Evolutionary conservation across 2,329 filamentous ascomycete species (phyloP).

Genomic region (Magnaporthiopsis poae): DNA sequence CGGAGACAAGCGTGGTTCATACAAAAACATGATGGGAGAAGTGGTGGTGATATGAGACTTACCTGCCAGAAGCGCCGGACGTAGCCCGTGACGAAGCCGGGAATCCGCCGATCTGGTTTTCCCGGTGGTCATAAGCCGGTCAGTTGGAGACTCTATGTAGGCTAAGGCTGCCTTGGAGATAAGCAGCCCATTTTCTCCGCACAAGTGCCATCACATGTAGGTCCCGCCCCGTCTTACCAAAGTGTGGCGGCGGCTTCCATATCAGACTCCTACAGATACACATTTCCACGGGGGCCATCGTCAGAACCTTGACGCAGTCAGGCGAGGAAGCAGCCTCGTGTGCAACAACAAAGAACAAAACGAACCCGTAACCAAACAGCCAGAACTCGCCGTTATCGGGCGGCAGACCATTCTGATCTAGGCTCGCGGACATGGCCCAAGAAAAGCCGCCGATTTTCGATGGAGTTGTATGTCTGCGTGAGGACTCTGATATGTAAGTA

Average conservation of each 20-base stretch:
- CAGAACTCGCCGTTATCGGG: conserved; percentile 59
- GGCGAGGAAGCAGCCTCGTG: not conserved
- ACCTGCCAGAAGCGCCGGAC: conserved; percentile 98
- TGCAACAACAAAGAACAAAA: conserved; percentile 6
- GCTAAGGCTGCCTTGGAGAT: not conserved
- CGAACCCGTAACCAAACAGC: conserved; percentile 91
- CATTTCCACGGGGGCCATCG: conserved; percentile 6
- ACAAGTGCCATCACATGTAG: not conserved
- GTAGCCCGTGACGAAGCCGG: conserved; percentile 86
- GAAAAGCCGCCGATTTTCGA: too few species aligned
- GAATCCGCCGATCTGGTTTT: conserved; percentile 63
- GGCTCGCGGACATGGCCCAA: not conserved
- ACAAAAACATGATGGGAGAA: not conserved
- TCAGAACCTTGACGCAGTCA: conserved; percentile 3
- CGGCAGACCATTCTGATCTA: not conserved
- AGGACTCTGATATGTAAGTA: too few species aligned
- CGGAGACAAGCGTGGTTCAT: not conserved
- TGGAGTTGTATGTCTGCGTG: too few species aligned
- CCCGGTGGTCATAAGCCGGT: not conserved
- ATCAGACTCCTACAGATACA: conserved; percentile 64
- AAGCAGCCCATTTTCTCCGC: conserved; percentile 4
- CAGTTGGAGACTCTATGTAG: not conserved
- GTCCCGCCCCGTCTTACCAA: conserved; percentile 48
- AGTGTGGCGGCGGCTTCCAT: conserved; percentile 95
- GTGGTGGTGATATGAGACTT: conserved; percentile 24